Conservation (phyloP, 2,329 filamentous ascomycete genomes). For the Iodosphaeria phyllophila region DNA sequence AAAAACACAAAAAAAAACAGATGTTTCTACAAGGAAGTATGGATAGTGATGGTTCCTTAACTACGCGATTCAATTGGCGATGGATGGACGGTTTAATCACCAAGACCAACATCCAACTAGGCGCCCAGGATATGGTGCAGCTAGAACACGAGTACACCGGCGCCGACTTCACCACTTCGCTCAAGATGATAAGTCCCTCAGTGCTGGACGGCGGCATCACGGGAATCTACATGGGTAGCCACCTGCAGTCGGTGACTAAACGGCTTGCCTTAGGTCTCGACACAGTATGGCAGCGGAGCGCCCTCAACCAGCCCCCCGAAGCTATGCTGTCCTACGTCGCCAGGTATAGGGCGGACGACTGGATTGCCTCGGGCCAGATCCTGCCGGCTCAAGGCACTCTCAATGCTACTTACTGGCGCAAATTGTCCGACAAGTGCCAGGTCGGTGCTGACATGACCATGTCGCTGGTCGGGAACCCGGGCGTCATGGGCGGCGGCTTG, state of each 20-base stretch:
- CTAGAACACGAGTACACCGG: conserved; percentile 93
- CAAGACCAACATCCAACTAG: conserved; percentile 76
- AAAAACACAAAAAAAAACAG: too few relatives aligned
- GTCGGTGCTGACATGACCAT: conserved; percentile 90
- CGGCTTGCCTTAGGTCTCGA: conserved; percentile 77
- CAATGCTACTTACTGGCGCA: conserved; percentile 86
- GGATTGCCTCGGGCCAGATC: conserved; percentile 82
- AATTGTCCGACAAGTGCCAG: conserved; percentile 84
- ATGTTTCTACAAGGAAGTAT: conserved; percentile 90
- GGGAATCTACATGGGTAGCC: conserved; percentile 89
- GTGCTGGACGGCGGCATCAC: conserved; percentile 80
- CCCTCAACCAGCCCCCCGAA: conserved; percentile 73
- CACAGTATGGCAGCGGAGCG: conserved; percentile 76
- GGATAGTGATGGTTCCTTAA: conserved; percentile 79
- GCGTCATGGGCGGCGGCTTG: conserved; percentile 57
- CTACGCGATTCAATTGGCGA: conserved; percentile 82
- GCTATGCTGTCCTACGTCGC: conserved; percentile 77
- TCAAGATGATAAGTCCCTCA: conserved; percentile 95
- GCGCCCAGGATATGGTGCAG: conserved; percentile 71
- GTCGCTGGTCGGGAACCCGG: conserved; percentile 50
- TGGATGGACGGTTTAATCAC: conserved; percentile 66
- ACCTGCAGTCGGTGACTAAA: conserved; percentile 83
- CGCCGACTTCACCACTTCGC: conserved; percentile 75
- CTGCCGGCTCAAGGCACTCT: conserved; percentile 77
- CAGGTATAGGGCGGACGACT: conserved; percentile 80